These are phyloP conservation scores for Pichia sp. DNA, from an alignment of 1,139 yeast genomes.

Conservation along the genomic window DNA sequence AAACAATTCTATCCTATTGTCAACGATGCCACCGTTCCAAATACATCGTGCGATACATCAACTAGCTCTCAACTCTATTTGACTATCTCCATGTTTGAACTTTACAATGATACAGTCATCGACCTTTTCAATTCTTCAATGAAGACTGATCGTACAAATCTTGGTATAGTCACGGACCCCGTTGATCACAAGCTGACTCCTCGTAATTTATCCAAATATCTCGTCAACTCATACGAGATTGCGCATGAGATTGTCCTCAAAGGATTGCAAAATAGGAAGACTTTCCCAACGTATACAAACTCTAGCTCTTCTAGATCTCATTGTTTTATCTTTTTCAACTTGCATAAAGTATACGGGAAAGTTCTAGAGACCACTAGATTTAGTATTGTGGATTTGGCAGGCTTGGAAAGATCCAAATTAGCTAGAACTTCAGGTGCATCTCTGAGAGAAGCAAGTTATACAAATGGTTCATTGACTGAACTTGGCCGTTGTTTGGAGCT, in stretches of 20 bases:
- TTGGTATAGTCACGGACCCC: slow-evolving; percentile 25
- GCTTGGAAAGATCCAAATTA: slow-evolving; percentile 39
- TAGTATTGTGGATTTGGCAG: slow-evolving; percentile 44
- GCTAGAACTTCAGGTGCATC: slow-evolving; percentile 37
- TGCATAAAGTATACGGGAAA: slow-evolving; percentile 14
- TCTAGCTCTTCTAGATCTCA: slow-evolving; percentile 25
- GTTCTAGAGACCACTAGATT: slow-evolving; percentile 24
- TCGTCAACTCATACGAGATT: slow-evolving; percentile 25
- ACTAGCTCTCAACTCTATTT: neutral
- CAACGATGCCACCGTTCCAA: slow-evolving; percentile 1
- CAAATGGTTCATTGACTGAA: slow-evolving; percentile 38
- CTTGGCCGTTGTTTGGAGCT: slow-evolving; percentile 40
- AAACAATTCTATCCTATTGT: slow-evolving; percentile 8
- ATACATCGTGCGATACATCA: slow-evolving; percentile 2
- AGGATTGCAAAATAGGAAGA: slow-evolving; percentile 20
- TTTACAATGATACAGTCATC: slow-evolving; percentile 33
- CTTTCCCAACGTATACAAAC: slow-evolving; percentile 20
- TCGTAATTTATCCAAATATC: slow-evolving; percentile 28
- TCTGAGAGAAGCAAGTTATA: slow-evolving; percentile 34
- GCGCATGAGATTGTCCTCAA: slow-evolving; percentile 18
- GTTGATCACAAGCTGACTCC: slow-evolving; percentile 33
- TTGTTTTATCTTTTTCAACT: slow-evolving; percentile 26
- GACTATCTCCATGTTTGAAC: slow-evolving; percentile 36
- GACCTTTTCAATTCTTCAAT: slow-evolving; percentile 28
- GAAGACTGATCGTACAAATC: slow-evolving; percentile 11